Base-by-base conservation (phyloP, 371 early-diverging fungal genomes). In the Rhizopus stolonifer region DNA sequence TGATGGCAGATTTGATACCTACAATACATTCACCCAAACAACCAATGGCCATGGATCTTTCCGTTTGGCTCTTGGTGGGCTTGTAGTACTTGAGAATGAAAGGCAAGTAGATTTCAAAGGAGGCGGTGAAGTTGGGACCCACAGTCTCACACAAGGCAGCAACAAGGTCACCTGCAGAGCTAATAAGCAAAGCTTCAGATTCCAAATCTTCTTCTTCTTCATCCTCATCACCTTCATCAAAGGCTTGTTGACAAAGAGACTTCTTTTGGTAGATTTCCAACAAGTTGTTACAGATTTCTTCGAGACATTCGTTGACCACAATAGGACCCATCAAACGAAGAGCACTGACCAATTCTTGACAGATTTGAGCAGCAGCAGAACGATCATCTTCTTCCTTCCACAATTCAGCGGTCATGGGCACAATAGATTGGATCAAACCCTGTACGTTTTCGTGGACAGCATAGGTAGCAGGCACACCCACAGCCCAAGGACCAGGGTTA, bases 21-120 rank as follows among this genome's bases (percentile, higher is more conserved):
- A 68, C 77, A 19, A 85, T 74, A 19, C 86, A 79, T 69, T 94
- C 94, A 29, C 90, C 90, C 43, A 94, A 65, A 39, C 88, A 87
- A 8, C 93, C 94, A 32, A 91, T 77, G 4, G 92, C 89, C 90
- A 92, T 93, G 21, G 89, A 85, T 26, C 95, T 84, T 58, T 95
- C 94, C 21, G 83, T 70, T 17, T 76, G 69, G 0, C 85, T 70
- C 43, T 82, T 72, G 4, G 84, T 72, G 50, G 77, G 73, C 61
- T 87, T 89, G 69, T 85, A 89, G 65, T 89, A 91, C 59, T 83
- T 87, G 34, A 72, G 60, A 40, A 94, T 85, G 21, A 81, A 77
- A 14, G 91, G 92, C 50, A 89, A 63, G 61, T 90, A 92, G 10
- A 78, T 74, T 44, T 81, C 70, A 60, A 89, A 83, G 66, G 80